Conservation (phyloP, 73 alveolate species). For the Durusdinium trenchii region DNA sequence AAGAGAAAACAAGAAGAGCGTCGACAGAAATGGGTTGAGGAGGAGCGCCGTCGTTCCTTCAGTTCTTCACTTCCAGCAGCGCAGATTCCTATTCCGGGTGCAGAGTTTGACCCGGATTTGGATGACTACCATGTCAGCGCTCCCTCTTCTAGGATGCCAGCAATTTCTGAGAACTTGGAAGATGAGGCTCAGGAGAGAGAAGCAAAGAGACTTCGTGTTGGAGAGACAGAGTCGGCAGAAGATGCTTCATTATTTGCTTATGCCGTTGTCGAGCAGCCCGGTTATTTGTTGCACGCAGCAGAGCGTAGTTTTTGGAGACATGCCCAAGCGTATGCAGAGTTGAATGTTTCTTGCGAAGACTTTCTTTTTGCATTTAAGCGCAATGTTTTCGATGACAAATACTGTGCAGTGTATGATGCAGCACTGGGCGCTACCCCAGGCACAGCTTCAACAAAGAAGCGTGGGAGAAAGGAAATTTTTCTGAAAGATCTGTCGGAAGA, state of each 20-base stretch:
- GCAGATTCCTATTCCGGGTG: neutral
- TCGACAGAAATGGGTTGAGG: neutral
- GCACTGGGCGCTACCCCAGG: neutral
- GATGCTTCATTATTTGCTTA: neutral
- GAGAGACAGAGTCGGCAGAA: neutral
- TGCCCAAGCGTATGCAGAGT: neutral
- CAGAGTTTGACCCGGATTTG: neutral
- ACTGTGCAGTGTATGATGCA: neutral
- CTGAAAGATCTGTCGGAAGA: neutral
- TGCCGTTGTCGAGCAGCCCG: neutral
- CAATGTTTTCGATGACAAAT: neutral
- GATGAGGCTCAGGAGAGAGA: constrained; percentile 3
- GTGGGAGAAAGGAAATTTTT: neutral
- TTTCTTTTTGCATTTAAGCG: neutral
- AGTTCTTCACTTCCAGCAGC: neutral
- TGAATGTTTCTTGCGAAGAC: neutral
- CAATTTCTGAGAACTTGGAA: neutral
- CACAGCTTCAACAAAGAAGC: neutral
- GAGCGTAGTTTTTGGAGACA: neutral
- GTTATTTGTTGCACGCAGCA: neutral
- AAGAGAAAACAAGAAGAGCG: neutral
- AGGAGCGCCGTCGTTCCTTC: no score
- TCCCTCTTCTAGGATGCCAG: neutral
- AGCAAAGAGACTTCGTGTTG: neutral
- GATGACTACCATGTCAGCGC: neutral